Conservation (phyloP, 805 yeast species). For the Saturnispora hagleri region DNA sequence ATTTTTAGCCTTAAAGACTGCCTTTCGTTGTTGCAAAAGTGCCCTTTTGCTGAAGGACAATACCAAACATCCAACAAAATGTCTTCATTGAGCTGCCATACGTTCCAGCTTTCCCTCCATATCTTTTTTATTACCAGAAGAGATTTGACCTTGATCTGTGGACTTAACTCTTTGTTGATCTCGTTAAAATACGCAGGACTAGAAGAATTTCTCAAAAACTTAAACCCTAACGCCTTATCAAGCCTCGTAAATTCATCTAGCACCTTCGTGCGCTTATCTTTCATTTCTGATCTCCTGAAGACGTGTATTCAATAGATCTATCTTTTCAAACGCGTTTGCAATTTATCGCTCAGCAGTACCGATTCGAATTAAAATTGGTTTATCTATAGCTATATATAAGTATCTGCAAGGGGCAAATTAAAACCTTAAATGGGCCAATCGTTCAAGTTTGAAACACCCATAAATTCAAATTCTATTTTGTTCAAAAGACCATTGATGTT, state of each 20-base stretch:
- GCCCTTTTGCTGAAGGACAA: neutral
- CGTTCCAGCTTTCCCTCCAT: constrained; percentile 2
- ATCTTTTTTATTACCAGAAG: neutral
- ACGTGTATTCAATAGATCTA: neutral
- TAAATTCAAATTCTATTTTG: constrained; percentile 4
- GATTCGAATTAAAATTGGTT: too few species aligned
- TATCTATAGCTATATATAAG: too few species aligned
- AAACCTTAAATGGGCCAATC: constrained; percentile 12
- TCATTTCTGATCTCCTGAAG: neutral
- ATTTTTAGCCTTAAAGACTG: neutral
- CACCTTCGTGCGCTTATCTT: neutral
- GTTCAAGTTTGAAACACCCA: constrained; percentile 16
- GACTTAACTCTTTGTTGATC: constrained; percentile 4
- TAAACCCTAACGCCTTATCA: constrained; percentile 6
- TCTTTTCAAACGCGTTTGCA: neutral
- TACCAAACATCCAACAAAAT: constrained; percentile 4
- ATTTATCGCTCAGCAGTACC: neutral
- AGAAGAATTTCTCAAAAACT: constrained; percentile 1
- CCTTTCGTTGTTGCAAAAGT: constrained; percentile 2
- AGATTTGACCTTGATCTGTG: neutral
- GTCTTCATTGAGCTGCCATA: constrained; percentile 4
- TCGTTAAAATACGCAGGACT: constrained; percentile 6
- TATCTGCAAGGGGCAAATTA: neutral
- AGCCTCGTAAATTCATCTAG: neutral
- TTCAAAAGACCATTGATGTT: constrained; percentile 7